phyloP scores from a whole-genome alignment of 371 early-diverging fungal species.

The Nematocida minor region DNA sequence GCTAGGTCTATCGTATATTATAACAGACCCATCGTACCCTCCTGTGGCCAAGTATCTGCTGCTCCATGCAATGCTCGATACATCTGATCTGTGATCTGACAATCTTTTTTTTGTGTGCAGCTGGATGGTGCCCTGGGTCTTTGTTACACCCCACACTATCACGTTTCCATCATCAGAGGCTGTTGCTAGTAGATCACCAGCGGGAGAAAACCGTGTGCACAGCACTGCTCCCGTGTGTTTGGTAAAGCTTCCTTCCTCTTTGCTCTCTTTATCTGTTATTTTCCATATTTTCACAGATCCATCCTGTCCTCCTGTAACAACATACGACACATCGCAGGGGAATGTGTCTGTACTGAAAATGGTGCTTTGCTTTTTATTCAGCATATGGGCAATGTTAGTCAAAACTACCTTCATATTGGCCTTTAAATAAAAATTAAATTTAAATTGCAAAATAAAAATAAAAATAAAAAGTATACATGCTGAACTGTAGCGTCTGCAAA shows the following conservation, averaged over 20 bases:
- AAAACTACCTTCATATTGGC: conserved; percentile 47
- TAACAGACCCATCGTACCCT: conserved; percentile 60
- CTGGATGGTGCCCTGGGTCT: conserved; percentile 13
- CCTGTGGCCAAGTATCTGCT: conserved; percentile 52
- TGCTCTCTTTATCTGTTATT: conserved; percentile 20
- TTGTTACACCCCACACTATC: conserved; percentile 47
- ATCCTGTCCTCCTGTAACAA: conserved; percentile 34
- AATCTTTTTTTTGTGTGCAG: conserved; percentile 13
- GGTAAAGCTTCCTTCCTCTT: conserved; percentile 15
- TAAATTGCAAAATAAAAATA: too few species aligned
- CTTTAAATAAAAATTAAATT: too few species aligned
- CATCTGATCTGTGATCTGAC: conserved; percentile 54
- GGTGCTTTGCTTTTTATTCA: conserved; percentile 35
- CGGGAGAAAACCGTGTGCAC: conserved; percentile 52
- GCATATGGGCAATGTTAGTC: conserved; percentile 14
- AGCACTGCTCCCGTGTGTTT: conserved; percentile 62
- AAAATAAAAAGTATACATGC: conserved; percentile 37
- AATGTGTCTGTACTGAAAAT: conserved; percentile 25
- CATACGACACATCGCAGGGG: neutral
- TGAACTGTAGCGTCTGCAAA: conserved; percentile 1
- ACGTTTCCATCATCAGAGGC: conserved; percentile 62
- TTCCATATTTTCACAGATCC: conserved; percentile 33
- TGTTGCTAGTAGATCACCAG: conserved; percentile 53
- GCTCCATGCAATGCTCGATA: conserved; percentile 51
- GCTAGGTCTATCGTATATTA: conserved; percentile 42